Base-by-base conservation (phyloP, 2,329 filamentous ascomycete genomes). In the Exutisphaerella laricina region DNA sequence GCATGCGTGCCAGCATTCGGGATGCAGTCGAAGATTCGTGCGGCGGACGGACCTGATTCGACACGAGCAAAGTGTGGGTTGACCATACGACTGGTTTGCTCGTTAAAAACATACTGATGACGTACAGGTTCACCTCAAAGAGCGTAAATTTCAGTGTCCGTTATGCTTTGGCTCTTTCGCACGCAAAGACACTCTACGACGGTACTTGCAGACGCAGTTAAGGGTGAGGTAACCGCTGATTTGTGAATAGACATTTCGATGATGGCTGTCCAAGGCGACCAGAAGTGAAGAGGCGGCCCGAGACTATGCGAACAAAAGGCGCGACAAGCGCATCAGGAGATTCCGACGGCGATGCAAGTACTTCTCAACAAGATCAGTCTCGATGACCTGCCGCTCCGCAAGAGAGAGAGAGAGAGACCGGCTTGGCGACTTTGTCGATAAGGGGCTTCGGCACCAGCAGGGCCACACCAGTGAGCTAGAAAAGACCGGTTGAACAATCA, bases 161-260 rank as follows among this genome's bases (percentile, higher is more conserved):
- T 80, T 80, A 47, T 94, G 87, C 59, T 74, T 75, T 22, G 74
- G 79, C 41, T 72, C 75, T 30, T 94, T 94, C 69, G 81, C 85
- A 18, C 77, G 87, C 32, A 88, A 88, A 62, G 87, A 94, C 58
- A 92, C 86, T 1, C 70, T 92, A n/a, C 70, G 80, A 66, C 83
- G 87, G 85, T 87, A 66, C 66, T 73, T 48, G 17, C 26, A 7
- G 7, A 3, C 14, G 16, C 2, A 13, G 7, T 23, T 5, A 8
- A 5, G 16, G 22, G 18, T 41, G 20, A 20, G 31, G 13, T 17
- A n/a, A 17, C 43, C 5, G 39, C 29, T 45, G 23, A 41, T 29
- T 21, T 25, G 4, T 36, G 9, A 50, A 26, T 52, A 88, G 84
- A 59, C 84, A 89, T 55, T 80, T 84, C 71, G 82, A 85, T 62